Base-by-base conservation (phyloP, 805 yeast genomes). In the Blastobotrys terrestris region DNA sequence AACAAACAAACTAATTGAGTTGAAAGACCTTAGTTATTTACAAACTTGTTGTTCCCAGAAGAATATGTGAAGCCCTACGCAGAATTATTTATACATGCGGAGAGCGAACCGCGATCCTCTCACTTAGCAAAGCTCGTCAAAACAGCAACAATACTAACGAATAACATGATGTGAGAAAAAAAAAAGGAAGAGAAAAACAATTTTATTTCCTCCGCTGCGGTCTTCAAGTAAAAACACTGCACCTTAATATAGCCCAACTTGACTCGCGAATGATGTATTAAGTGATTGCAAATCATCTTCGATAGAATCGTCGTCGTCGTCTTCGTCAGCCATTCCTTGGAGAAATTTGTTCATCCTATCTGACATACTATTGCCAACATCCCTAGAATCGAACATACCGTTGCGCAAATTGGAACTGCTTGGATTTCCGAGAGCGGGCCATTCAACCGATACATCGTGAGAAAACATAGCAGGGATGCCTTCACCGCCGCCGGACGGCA, bases 221-320 rank as follows among this genome's bases (percentile, higher is more conserved):
- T n/a, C n/a, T n/a, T n/a, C n/a, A n/a, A n/a, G n/a, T n/a, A n/a
- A n/a, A n/a, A n/a, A 7, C 16, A 39, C n/a, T n/a, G n/a, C n/a
- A n/a, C n/a, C n/a, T 26, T 53, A 59, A 46, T 59, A 60, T 45
- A 58, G 19, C 31, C 57, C 61, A 26, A 55, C 58, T 48, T 51
- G 63, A 46, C 52, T 56, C 18, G 61, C 61, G 53, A 56, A 61
- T 44, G 51, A 44, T 43, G 59, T 54, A 44, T 46, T 53, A 26
- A 62, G 50, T 43, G 63, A 58, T 20, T 54, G 58, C 19, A 61
- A 39, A 14, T 60, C 67, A 20, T 58, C 65, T 15, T 62, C 68
- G 47, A 59, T 54, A 22, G 61, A 64, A 16, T 55, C 62, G 11
- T 65, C 72, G 45, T 60, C 59, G 48, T 56, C 60, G 5, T 57